A percentile compares a stretch with the other conserved stretches of the same genome.
These are phyloP conservation scores for Fonsecaea pugnacius DNA, from an alignment of 2,329 filamentous ascomycete genomes.

Conservation along the genomic window DNA sequence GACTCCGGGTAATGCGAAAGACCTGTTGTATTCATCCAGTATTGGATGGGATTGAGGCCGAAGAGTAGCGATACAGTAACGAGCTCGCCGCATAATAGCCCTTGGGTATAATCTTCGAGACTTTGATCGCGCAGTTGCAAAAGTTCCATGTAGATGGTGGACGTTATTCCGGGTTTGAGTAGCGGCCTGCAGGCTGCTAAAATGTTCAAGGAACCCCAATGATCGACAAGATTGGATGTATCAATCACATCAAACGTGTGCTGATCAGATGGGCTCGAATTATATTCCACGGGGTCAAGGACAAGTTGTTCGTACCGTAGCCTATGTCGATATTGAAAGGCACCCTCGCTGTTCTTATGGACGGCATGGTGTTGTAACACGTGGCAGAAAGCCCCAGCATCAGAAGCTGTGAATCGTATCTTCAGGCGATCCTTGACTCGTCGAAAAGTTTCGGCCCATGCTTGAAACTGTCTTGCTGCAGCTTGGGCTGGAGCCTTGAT, in stretches of 20 bases:
- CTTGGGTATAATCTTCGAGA: background rate
- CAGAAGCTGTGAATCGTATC: background rate
- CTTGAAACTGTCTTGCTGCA: background rate
- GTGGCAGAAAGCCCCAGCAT: background rate
- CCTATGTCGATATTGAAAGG: background rate
- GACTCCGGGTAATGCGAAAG: background rate
- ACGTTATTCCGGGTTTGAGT: background rate
- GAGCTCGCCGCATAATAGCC: background rate
- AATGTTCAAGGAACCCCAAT: background rate
- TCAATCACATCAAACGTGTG: background rate
- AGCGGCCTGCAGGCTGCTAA: background rate
- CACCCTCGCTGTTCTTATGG: background rate
- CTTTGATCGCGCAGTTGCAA: background rate
- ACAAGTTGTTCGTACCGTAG: background rate
- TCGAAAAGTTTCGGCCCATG: background rate
- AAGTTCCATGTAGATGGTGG: conserved; percentile 3
- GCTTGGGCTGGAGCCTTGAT: background rate
- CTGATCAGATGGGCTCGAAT: background rate
- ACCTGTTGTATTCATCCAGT: background rate
- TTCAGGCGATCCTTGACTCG: background rate
- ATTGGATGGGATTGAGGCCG: background rate
- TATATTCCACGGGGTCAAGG: background rate
- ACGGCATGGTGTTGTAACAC: background rate
- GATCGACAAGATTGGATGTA: background rate
- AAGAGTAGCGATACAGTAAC: background rate